Evolutionary conservation across 176 grass and related monocot genomes (phyloP).

Genomic region (Eragrostis nindensis): DNA sequence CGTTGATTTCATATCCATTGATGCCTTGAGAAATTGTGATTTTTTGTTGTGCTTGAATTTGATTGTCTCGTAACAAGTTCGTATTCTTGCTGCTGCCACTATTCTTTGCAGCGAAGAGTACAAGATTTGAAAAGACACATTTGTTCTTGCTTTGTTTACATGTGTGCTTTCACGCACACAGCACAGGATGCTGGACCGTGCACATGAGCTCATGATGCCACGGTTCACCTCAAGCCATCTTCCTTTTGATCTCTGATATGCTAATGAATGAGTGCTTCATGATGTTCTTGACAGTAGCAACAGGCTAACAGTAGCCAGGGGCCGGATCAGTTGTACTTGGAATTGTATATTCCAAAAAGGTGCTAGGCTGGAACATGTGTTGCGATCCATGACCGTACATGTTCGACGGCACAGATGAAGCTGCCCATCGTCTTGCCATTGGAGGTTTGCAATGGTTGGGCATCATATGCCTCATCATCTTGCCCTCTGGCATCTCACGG

Average conservation of each 20-base stretch:
- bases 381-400: neutral
- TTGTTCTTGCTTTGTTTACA: constrained; percentile 14
- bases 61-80: neutral
- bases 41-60: neutral
- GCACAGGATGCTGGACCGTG: constrained; percentile 20
- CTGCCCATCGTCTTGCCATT: neutral
- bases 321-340: neutral
- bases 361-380: neutral
- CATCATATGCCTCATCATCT: neutral
- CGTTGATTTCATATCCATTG: neutral
- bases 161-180: neutral
- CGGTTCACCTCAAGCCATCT: neutral
- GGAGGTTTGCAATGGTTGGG: constrained; percentile 20
- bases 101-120: neutral
- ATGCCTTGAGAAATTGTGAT: neutral
- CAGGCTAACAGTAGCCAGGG: neutral
- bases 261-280: neutral
- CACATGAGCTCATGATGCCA: constrained; percentile 44
- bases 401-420: neutral
- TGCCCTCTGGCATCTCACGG: constrained; percentile 25
- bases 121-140: constrained; percentile 24
- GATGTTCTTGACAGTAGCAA: neutral
- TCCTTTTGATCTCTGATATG: neutral
- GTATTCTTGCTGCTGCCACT: neutral
- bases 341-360: neutral